A percentile compares a stretch with the other conserved stretches of the same genome.
Evolutionary conservation across 805 yeast species (phyloP).

Genomic region (Kluyveromyces nonfermentans): DNA sequence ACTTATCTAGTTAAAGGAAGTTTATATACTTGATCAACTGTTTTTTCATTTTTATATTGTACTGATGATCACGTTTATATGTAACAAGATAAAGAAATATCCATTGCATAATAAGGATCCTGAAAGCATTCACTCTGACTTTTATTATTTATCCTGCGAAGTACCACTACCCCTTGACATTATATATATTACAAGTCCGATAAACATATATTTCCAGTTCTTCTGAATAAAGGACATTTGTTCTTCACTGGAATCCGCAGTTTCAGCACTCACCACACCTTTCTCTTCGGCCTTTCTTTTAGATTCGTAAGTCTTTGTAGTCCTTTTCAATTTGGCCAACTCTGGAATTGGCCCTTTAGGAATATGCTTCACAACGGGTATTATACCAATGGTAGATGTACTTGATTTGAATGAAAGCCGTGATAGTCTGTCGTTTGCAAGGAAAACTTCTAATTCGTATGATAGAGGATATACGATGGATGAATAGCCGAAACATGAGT

Average conservation of each 20-base stretch:
- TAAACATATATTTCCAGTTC: slow-evolving; percentile 24
- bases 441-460: slow-evolving; percentile 12
- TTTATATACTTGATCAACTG: no score
- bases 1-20: neutral
- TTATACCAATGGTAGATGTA: slow-evolving; percentile 12
- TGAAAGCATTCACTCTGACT: neutral
- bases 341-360: slow-evolving; percentile 15
- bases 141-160: neutral
- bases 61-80: no score
- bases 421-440: neutral
- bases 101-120: no score
- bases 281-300: slow-evolving; percentile 13
- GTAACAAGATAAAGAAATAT: neutral
- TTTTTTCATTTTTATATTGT: no score
- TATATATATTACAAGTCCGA: slow-evolving; percentile 20
- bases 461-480: slow-evolving; percentile 15
- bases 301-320: slow-evolving; percentile 25
- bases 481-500: slow-evolving; percentile 19
- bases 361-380: slow-evolving; percentile 10
- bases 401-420: slow-evolving; percentile 15
- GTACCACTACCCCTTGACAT: neutral
- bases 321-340: slow-evolving; percentile 18
- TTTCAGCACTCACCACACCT: slow-evolving; percentile 8
- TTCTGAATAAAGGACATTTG: slow-evolving; percentile 20
- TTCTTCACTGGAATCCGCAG: slow-evolving; percentile 14